Evolutionary conservation across 2,329 filamentous ascomycete genomes (phyloP).

Genomic region (Reticulascus tulasneorum): DNA sequence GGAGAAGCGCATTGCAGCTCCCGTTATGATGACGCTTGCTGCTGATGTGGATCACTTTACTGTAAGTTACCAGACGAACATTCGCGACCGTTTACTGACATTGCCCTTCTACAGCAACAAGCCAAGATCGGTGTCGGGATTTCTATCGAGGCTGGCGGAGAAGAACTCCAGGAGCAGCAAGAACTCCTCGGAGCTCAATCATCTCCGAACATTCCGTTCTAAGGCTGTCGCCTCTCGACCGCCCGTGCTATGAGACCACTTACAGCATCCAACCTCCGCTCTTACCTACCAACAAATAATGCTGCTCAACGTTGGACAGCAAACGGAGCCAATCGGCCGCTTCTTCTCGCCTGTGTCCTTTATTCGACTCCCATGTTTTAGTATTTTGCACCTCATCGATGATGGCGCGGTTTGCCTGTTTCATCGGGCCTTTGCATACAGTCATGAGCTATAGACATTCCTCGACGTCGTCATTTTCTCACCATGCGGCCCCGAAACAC

Average conservation of each 20-base stretch:
- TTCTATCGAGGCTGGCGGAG: conserved; percentile 79
- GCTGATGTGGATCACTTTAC: conserved; percentile 95
- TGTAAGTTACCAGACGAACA: conserved; percentile 52
- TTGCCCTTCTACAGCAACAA: conserved; percentile 62
- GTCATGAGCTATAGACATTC: too few relatives aligned
- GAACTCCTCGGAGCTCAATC: conserved; percentile 54
- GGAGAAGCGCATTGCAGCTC: conserved; percentile 92
- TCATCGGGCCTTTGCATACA: too few relatives aligned
- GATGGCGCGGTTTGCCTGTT: too few relatives aligned
- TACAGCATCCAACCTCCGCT: conserved; percentile 18
- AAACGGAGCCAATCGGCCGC: conserved; percentile 9
- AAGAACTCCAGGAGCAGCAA: conserved; percentile 85
- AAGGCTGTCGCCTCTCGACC: conserved; percentile 26
- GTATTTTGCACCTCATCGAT: too few relatives aligned
- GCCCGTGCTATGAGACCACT: conserved; percentile 6
- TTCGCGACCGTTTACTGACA: conserved; percentile 22
- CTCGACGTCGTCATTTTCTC: neutral
- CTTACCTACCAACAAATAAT: conserved; percentile 15
- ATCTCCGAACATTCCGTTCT: conserved; percentile 62
- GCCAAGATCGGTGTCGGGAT: conserved; percentile 94
- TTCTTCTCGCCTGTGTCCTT: conserved; percentile 10
- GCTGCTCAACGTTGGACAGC: conserved; percentile 9
- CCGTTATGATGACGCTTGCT: conserved; percentile 90
- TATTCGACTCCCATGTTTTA: conserved; percentile 15
- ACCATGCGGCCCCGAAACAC: neutral